Percentiles rank a stretch among this genome's conserved stretches.
These are phyloP conservation scores for Gnaphalium uliginosum DNA, from an alignment of 129 eudicot species.

Conservation along the genomic window DNA sequence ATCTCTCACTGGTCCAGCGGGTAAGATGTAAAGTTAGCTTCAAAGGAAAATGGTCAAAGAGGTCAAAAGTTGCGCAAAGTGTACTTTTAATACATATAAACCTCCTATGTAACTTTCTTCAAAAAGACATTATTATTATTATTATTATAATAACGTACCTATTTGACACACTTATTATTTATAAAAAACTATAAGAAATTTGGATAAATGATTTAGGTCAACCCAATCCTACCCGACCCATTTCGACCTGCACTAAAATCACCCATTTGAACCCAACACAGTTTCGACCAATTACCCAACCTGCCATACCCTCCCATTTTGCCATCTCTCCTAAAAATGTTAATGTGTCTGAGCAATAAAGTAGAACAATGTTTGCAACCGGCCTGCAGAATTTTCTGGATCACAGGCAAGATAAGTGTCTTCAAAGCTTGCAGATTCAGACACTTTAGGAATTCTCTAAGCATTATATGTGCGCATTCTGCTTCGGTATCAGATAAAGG, in stretches of 20 bases:
- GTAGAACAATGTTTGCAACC: constrained; percentile 34
- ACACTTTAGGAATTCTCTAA: constrained; percentile 72
- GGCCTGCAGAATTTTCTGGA: constrained; percentile 92
- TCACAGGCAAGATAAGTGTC: constrained; percentile 67
- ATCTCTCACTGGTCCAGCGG: background rate
- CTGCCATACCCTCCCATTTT: background rate
- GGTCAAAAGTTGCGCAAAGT: background rate
- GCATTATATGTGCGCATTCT: constrained; percentile 69
- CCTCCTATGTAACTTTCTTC: background rate
- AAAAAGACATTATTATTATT: background rate
- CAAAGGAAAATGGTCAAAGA: background rate
- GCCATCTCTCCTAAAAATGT: background rate
- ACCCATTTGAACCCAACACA: background rate
- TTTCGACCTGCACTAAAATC: background rate
- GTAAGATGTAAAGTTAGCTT: background rate
- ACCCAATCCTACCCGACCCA: background rate
- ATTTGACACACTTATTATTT: background rate
- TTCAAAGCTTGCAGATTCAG: constrained; percentile 61
- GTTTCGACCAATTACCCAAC: background rate
- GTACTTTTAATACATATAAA: background rate
- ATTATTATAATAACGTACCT: background rate
- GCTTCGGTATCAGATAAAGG: constrained; percentile 77
- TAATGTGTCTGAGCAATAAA: constrained; percentile 18
- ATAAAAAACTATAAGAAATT: background rate
- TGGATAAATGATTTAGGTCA: constrained; percentile 2